phyloP scores from a whole-genome alignment of 352 stramenopile genomes.

The Pythium dissotocum region DNA sequence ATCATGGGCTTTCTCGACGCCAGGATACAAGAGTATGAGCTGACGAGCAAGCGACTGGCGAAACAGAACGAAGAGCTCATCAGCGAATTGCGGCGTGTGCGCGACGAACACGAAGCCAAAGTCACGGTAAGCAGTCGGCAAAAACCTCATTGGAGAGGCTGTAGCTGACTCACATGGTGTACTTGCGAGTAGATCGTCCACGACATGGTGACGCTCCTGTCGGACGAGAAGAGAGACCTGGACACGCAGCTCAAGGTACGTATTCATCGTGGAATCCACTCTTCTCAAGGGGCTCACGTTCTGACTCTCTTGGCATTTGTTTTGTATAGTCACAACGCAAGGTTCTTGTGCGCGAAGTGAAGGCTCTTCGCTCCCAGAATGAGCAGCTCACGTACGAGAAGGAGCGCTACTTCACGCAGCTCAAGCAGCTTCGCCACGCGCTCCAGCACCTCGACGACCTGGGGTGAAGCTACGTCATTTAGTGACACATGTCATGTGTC shows the following conservation, averaged over 20 bases:
- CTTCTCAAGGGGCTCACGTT: too few species aligned
- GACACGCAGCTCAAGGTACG: constrained; percentile 62
- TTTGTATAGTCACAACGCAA: constrained; percentile 61
- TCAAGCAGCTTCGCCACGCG: constrained; percentile 74
- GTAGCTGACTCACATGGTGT: background rate
- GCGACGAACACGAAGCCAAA: constrained; percentile 61
- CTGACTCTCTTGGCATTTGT: background rate
- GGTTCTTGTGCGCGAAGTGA: constrained; percentile 80
- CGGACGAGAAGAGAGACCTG: constrained; percentile 76
- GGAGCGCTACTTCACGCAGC: constrained; percentile 70
- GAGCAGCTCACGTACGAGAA: constrained; percentile 63
- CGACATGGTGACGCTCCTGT: constrained; percentile 77
- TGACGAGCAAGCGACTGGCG: constrained; percentile 49
- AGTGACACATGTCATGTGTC: constrained; percentile 13
- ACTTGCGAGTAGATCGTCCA: constrained; percentile 56
- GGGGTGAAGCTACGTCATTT: constrained; percentile 4
- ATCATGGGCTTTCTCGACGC: constrained; percentile 85
- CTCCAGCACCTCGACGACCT: constrained; percentile 75
- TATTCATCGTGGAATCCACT: background rate
- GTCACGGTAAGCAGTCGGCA: constrained; percentile 41
- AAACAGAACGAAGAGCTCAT: constrained; percentile 57
- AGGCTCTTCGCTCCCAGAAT: constrained; percentile 68
- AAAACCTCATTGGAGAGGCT: background rate
- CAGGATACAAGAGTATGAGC: constrained; percentile 77
- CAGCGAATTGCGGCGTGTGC: constrained; percentile 43